phyloP scores from a whole-genome alignment of 177 flowering plant species.

The Tripterygium wilfordii region DNA sequence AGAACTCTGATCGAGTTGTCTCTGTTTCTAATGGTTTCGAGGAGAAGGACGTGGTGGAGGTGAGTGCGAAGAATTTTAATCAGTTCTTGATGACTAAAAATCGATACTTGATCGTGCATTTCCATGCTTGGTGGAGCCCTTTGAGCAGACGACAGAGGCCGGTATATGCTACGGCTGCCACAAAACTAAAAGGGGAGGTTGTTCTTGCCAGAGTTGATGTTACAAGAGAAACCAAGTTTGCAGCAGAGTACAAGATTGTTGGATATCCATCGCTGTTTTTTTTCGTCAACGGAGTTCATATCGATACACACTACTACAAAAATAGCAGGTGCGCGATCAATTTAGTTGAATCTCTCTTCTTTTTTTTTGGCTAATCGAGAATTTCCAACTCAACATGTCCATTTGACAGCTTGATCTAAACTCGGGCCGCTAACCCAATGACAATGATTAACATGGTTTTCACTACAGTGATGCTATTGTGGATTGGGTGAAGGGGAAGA shows the following conservation, averaged over 20 bases:
- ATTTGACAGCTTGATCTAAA: no score
- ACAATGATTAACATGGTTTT: neutral
- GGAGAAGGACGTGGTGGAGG: no score
- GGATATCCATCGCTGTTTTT: constrained; percentile 70
- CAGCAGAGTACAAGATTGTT: constrained; percentile 57
- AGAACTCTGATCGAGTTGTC: no score
- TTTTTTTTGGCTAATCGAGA: no score
- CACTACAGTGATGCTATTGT: constrained; percentile 66
- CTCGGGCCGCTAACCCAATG: no score
- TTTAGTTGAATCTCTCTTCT: no score
- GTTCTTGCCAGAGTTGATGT: constrained; percentile 75
- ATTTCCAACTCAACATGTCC: no score
- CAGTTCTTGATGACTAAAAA: no score
- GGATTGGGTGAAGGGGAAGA: constrained; percentile 81
- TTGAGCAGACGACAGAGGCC: constrained; percentile 66
- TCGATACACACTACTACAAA: constrained; percentile 45
- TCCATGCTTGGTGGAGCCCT: constrained; percentile 87
- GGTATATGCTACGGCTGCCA: constrained; percentile 67
- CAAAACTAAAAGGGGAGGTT: constrained; percentile 56
- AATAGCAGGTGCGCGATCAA: constrained; percentile 76
- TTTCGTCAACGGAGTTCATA: constrained; percentile 71
- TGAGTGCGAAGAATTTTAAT: no score
- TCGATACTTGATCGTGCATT: constrained; percentile 67
- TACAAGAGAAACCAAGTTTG: constrained; percentile 55
- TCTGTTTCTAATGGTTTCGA: no score